A percentile compares a stretch with the other conserved stretches of the same genome.
phyloP scores from a whole-genome alignment of 106 monocot species.

The Dendrobium chrysotoxum region DNA sequence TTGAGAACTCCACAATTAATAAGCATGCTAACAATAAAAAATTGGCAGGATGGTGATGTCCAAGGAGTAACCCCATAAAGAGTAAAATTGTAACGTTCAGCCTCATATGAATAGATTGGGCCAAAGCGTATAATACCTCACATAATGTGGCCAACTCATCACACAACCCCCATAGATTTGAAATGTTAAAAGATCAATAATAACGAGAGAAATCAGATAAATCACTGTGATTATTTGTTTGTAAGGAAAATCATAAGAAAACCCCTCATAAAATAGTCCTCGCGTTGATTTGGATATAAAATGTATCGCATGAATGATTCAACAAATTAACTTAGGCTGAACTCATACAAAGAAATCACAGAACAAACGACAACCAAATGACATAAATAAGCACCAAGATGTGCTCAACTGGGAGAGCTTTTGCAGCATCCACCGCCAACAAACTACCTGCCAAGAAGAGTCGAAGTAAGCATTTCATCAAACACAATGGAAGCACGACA shows the following conservation, averaged over 20 bases:
- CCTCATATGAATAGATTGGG: too few relatives aligned
- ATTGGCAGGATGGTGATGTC: too few relatives aligned
- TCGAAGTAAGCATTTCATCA: neutral
- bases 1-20: too few relatives aligned
- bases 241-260: too few relatives aligned
- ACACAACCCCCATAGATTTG: too few relatives aligned
- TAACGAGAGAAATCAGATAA: neutral
- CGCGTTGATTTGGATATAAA: neutral
- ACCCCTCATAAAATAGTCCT: neutral
- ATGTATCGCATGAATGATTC: too few relatives aligned
- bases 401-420: neutral
- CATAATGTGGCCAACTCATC: too few relatives aligned
- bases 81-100: too few relatives aligned
- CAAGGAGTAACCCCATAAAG: too few relatives aligned
- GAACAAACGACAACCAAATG: neutral
- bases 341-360: neutral
- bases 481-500: neutral
- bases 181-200: neutral
- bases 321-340: too few relatives aligned
- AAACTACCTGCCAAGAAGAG: neutral
- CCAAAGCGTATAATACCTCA: too few relatives aligned
- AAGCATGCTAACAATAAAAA: too few relatives aligned
- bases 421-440: constrained; percentile 1
- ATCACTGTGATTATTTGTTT: neutral
- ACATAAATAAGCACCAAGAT: neutral